These are phyloP conservation scores for Mortierella sp. DNA, from an alignment of 371 early-diverging fungal genomes.

Conservation along the genomic window DNA sequence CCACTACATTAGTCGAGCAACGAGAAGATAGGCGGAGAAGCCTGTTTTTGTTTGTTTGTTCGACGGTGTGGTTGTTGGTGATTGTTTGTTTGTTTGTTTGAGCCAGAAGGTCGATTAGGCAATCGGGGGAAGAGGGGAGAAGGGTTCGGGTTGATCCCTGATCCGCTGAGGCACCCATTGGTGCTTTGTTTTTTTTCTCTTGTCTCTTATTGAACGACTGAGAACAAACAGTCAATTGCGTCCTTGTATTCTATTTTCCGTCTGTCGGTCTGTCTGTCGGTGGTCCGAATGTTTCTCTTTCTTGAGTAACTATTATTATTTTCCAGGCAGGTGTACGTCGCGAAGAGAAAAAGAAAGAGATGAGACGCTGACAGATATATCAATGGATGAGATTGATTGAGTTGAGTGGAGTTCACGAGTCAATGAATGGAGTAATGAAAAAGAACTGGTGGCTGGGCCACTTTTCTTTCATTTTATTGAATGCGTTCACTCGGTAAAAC, in stretches of 20 bases:
- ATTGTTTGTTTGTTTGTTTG: not conserved
- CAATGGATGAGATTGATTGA: not conserved
- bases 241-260: not conserved
- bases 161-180: conserved; percentile 2
- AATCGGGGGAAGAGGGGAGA: not conserved
- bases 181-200: not conserved
- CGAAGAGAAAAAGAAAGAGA: not conserved
- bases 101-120: not conserved
- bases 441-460: too few species aligned
- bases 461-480: too few species aligned
- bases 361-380: not conserved
- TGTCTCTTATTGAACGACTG: not conserved
- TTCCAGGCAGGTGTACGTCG: not conserved
- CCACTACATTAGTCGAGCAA: not conserved
- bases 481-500: too few species aligned
- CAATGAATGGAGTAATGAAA: too few species aligned
- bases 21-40: not conserved
- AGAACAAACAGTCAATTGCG: not conserved
- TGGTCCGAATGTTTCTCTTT: not conserved
- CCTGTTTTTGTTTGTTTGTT: not conserved
- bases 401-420: not conserved
- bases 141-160: conserved; percentile 6
- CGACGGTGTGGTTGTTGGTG: not conserved
- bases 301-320: not conserved
- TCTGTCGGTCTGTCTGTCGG: not conserved